A percentile compares a stretch with the other conserved stretches of the same genome.
Conservation (phyloP, 352 stramenopile genomes). For the Globisporangium viniferum region DNA sequence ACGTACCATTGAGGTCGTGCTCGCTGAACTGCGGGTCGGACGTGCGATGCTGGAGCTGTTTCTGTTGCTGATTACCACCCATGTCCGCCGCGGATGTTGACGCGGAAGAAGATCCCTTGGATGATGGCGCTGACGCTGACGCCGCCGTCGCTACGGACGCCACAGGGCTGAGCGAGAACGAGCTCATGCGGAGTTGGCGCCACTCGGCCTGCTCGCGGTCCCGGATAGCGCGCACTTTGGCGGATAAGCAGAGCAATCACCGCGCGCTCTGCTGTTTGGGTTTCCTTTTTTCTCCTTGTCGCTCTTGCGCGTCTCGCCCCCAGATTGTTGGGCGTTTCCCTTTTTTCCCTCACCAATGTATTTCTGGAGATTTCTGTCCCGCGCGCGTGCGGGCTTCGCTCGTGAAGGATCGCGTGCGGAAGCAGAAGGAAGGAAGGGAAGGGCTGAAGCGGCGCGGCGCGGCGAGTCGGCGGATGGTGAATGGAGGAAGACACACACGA, state of each 20-base stretch:
- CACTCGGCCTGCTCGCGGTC: slow-evolving; percentile 15
- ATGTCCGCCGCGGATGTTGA: not conserved
- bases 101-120: not conserved
- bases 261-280: not conserved
- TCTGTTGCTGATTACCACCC: slow-evolving; percentile 13
- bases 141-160: not conserved
- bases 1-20: slow-evolving; percentile 42
- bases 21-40: slow-evolving; percentile 68
- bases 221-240: slow-evolving; percentile 1
- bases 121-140: too few relatives aligned
- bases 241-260: not conserved
- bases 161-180: slow-evolving; percentile 17
- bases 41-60: slow-evolving; percentile 46
- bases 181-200: slow-evolving; percentile 18
- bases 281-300: not conserved
- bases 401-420: slow-evolving; percentile 1
- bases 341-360: not conserved
- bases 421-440: not conserved
- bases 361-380: not conserved
- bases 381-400: not conserved
- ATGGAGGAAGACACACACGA: not conserved
- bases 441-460: not conserved
- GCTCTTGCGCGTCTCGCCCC: not conserved
- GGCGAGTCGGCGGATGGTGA: not conserved
- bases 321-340: slow-evolving; percentile 1